Conservation (phyloP, 1,284 basidiomycete species). For the Melampsora larici-populina region DNA sequence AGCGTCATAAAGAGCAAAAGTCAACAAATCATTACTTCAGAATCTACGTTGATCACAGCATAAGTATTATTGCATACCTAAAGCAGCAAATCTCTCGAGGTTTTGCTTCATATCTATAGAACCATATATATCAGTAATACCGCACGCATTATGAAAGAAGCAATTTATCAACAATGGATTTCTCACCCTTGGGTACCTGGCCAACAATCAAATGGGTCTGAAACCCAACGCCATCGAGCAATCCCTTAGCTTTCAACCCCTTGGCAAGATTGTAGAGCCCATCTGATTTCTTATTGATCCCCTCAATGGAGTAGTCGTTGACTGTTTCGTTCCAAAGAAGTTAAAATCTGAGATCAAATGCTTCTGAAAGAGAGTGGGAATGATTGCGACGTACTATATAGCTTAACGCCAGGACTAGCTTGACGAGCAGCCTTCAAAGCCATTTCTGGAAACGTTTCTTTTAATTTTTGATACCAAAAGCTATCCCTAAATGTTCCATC, state of each 20-base stretch:
- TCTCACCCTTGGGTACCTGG: not conserved
- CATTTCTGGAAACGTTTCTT: not conserved
- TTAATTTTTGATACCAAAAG: not conserved
- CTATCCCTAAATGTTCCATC: not conserved
- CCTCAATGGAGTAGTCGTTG: conserved; percentile 1
- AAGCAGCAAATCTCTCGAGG: not conserved
- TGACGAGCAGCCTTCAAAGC: not conserved
- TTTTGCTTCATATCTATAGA: not conserved
- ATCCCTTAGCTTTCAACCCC: not conserved
- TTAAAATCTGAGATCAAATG: not conserved
- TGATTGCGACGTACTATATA: not conserved
- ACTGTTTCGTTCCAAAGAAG: not conserved
- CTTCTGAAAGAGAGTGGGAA: not conserved
- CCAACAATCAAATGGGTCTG: not conserved
- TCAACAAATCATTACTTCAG: too few relatives aligned
- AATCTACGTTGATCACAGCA: too few relatives aligned
- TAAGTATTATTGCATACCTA: not conserved
- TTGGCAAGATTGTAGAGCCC: not conserved
- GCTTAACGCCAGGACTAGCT: not conserved
- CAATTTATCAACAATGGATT: not conserved
- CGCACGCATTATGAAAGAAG: too few relatives aligned
- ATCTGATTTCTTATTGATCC: not conserved
- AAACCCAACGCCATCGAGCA: not conserved
- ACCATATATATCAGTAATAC: not conserved
- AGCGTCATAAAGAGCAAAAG: too few relatives aligned